A percentile compares a stretch with the other conserved stretches of the same genome.
Conservation (phyloP, 163 green algal genomes). For the Scenedesmus sp. region DNA sequence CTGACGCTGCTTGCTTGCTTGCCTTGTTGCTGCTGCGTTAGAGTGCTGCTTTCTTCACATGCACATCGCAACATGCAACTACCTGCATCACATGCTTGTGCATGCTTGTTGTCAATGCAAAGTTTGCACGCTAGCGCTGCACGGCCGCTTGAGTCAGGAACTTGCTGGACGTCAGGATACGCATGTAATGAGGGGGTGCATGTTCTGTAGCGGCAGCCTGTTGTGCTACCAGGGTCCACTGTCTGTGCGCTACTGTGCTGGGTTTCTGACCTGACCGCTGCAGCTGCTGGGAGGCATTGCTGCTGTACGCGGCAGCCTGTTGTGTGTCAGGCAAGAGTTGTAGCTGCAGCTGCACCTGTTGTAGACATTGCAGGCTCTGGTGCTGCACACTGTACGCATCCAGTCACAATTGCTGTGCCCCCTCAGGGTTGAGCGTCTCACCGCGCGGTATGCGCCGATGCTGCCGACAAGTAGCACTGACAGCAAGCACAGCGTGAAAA, state of each 20-base stretch:
- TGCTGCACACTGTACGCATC: too few species aligned
- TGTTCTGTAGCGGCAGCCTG: neutral
- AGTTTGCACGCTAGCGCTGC: neutral
- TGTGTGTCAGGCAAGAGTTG: too few species aligned
- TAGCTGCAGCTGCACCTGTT: neutral
- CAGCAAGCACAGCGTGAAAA: slow-evolving; percentile 53
- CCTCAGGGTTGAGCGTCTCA: too few species aligned
- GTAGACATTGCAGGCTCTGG: too few species aligned
- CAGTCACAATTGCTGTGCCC: neutral
- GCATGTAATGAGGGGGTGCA: neutral
- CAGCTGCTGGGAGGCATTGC: neutral
- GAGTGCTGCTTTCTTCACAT: too few species aligned
- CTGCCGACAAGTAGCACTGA: slow-evolving; percentile 52
- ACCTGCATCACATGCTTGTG: neutral
- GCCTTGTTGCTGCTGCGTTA: too few species aligned
- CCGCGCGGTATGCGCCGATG: slow-evolving; percentile 50
- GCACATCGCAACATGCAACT: neutral
- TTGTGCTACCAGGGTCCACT: neutral
- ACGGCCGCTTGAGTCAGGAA: too few species aligned
- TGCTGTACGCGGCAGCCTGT: too few species aligned
- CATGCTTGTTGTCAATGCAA: neutral
- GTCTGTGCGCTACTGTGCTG: neutral
- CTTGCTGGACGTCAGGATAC: neutral
- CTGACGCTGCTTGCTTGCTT: too few species aligned
- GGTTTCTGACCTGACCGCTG: neutral